Percentiles rank a stretch among this genome's conserved stretches.
phyloP scores from a whole-genome alignment of 768 basidiomycete species.

The Kwoniella mangroviensis region DNA sequence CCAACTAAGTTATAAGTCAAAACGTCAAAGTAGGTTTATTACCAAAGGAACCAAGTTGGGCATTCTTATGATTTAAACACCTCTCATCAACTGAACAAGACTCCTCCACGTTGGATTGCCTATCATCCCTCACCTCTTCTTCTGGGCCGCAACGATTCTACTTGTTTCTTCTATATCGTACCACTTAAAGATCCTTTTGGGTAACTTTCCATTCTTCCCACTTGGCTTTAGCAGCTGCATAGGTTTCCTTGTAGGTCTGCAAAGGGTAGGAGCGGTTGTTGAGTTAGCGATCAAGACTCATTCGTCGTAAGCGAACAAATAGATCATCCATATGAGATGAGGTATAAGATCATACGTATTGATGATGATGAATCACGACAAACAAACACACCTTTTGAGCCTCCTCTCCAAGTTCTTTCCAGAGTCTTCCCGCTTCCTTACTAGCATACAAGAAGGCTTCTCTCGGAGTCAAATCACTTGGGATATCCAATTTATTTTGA shows the following conservation, averaged over 20 bases:
- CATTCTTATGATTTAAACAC: not conserved
- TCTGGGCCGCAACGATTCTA: too few relatives aligned
- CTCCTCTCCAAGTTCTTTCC: slow-evolving; percentile 37
- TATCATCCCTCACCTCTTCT: too few relatives aligned
- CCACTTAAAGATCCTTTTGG: slow-evolving; percentile 20
- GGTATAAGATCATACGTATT: not conserved
- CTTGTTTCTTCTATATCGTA: not conserved
- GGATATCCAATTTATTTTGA: slow-evolving; percentile 3
- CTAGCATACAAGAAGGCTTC: slow-evolving; percentile 17
- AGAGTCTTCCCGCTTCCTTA: slow-evolving; percentile 37
- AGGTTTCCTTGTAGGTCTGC: slow-evolving; percentile 31
- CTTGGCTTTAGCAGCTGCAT: slow-evolving; percentile 34
- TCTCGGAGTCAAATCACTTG: slow-evolving; percentile 2
- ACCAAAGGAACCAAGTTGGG: too few relatives aligned
- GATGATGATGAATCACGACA: not conserved
- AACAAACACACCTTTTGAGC: slow-evolving; percentile 40
- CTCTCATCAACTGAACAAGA: not conserved
- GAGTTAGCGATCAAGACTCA: not conserved
- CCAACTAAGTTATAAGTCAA: not conserved
- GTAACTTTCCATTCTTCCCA: slow-evolving; percentile 32
- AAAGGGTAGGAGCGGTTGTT: not conserved
- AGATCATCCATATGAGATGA: not conserved
- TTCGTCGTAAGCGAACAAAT: not conserved
- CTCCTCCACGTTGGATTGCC: not conserved
- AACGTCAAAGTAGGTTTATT: not conserved